These are phyloP conservation scores for Ophiosphaerella korrae DNA, from an alignment of 2,329 filamentous ascomycete genomes.

Conservation along the genomic window DNA sequence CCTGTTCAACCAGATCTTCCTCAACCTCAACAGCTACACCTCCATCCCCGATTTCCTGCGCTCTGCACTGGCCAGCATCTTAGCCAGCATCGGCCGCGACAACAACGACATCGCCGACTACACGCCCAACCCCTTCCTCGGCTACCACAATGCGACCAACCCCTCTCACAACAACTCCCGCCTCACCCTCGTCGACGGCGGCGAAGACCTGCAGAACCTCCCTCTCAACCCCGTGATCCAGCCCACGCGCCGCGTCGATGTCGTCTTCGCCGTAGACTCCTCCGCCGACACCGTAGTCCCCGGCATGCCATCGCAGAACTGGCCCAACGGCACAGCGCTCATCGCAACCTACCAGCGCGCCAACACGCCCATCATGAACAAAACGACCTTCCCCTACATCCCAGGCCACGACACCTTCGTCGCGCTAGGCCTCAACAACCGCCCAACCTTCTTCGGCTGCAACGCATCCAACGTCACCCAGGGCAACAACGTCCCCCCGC, in stretches of 20 bases:
- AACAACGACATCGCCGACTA: constrained; percentile 77
- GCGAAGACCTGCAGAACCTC: constrained; percentile 78
- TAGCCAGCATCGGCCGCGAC: constrained; percentile 60
- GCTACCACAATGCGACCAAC: constrained; percentile 66
- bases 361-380: constrained; percentile 64
- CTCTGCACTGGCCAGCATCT: constrained; percentile 57
- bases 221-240: constrained; percentile 79
- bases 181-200: constrained; percentile 78
- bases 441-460: constrained; percentile 83
- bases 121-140: constrained; percentile 75
- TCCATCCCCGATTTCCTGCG: constrained; percentile 58
- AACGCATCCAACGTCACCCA: constrained; percentile 66
- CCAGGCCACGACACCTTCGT: constrained; percentile 79
- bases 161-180: constrained; percentile 58
- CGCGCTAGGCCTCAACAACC: constrained; percentile 74
- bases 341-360: constrained; percentile 76
- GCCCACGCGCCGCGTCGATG: constrained; percentile 72
- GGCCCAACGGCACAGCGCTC: constrained; percentile 78
- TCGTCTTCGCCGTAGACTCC: constrained; percentile 80
- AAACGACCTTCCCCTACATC: constrained; percentile 72
- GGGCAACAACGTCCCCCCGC: constrained; percentile 58
- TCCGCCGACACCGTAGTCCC: constrained; percentile 69
- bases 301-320: constrained; percentile 52
- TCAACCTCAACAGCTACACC: constrained; percentile 63
- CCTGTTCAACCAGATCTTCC: constrained; percentile 79